Conservation (phyloP, 352 stramenopile genomes). For the Phytopythium boreale region DNA sequence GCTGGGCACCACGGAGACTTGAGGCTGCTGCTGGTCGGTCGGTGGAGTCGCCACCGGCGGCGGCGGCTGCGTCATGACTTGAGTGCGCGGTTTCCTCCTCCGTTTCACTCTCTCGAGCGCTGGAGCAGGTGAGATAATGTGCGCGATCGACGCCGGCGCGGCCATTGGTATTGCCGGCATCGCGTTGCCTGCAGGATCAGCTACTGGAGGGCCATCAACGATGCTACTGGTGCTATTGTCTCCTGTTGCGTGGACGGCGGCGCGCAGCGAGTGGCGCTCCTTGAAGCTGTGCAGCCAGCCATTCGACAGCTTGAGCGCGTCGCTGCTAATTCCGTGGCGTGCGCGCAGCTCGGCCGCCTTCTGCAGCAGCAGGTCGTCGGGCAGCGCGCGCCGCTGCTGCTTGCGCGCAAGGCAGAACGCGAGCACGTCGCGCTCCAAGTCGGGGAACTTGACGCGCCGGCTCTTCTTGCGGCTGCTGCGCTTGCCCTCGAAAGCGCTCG, state of each 20-base stretch:
- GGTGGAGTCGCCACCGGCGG: background rate
- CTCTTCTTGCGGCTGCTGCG: constrained; percentile 27
- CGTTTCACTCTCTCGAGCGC: background rate
- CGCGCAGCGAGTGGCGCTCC: constrained; percentile 24
- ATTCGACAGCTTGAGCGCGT: constrained; percentile 43
- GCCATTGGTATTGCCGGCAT: no score
- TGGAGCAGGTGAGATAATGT: background rate
- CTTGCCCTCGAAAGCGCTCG: constrained; percentile 24
- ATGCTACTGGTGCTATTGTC: no score
- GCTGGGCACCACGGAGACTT: background rate
- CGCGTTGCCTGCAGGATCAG: no score
- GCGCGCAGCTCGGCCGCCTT: constrained; percentile 26
- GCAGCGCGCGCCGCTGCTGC: constrained; percentile 7
- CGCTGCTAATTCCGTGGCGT: constrained; percentile 26
- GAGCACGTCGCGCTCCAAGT: constrained; percentile 32
- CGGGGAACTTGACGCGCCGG: constrained; percentile 43
- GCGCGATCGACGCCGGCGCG: background rate
- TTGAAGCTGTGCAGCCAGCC: constrained; percentile 48
- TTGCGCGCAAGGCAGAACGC: constrained; percentile 22
- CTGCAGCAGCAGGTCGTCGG: constrained; percentile 26
- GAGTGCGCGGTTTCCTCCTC: background rate
- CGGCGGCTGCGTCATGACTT: background rate
- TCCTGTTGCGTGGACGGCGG: constrained; percentile 10
- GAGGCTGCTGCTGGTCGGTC: background rate
- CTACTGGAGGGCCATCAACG: background rate